phyloP scores from a whole-genome alignment of 2,329 filamentous ascomycete species.

The Fonsecaea pugnacius region DNA sequence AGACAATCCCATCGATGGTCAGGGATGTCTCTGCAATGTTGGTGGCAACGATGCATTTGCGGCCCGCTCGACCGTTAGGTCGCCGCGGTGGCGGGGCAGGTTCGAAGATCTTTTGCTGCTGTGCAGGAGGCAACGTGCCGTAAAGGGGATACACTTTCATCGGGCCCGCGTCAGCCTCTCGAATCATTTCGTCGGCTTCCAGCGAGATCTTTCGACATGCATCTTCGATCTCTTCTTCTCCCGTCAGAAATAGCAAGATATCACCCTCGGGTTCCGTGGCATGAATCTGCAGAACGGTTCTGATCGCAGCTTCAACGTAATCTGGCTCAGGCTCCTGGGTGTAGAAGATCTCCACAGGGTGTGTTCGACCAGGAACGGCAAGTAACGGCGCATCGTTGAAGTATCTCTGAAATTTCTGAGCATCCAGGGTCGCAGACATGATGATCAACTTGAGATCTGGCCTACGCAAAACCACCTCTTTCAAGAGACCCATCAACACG shows the following conservation, averaged over 20 bases:
- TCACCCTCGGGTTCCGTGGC: slow-evolving; percentile 90
- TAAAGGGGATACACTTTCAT: slow-evolving; percentile 92
- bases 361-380: slow-evolving; percentile 90
- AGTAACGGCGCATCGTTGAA: slow-evolving; percentile 93
- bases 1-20: slow-evolving; percentile 98
- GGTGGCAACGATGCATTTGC: slow-evolving; percentile 91
- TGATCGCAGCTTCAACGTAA: slow-evolving; percentile 92
- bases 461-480: slow-evolving; percentile 80
- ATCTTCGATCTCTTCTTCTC: slow-evolving; percentile 98
- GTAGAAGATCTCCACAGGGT: slow-evolving; percentile 98
- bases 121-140: slow-evolving; percentile 85
- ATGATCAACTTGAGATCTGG: slow-evolving; percentile 97
- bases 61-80: slow-evolving; percentile 80
- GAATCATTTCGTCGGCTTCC: slow-evolving; percentile 86
- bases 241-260: slow-evolving; percentile 90
- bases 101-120: slow-evolving; percentile 95
- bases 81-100: slow-evolving; percentile 75
- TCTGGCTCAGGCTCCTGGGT: slow-evolving; percentile 94
- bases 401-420: slow-evolving; percentile 96
- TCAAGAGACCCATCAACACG: slow-evolving; percentile 94
- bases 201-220: slow-evolving; percentile 87
- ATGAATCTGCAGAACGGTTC: slow-evolving; percentile 96
- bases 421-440: slow-evolving; percentile 97
- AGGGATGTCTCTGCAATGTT: slow-evolving; percentile 98
- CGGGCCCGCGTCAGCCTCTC: slow-evolving; percentile 89